Conservation (phyloP, 2,329 filamentous ascomycete species). For the Akanthomyces uredinophilus region DNA sequence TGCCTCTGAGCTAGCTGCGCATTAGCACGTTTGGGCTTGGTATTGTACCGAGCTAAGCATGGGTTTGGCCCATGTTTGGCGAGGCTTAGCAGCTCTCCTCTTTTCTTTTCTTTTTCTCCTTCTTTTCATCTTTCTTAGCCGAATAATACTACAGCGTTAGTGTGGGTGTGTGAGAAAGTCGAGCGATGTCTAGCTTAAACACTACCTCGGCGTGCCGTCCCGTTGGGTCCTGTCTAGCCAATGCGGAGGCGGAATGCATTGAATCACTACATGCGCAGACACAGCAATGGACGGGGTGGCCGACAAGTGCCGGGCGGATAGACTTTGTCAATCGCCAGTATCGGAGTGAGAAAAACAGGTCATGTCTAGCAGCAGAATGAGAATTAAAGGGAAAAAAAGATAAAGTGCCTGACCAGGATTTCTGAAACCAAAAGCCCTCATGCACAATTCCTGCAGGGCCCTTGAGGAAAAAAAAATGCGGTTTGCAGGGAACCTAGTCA, state of each 20-base stretch:
- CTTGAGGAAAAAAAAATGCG: background rate
- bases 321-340: background rate
- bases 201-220: background rate
- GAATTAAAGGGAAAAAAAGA: background rate
- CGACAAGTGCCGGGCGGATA: background rate
- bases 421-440: constrained; percentile 1
- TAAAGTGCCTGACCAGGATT: background rate
- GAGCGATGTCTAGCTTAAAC: too few species aligned
- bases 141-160: background rate
- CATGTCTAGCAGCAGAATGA: background rate
- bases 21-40: constrained; percentile 6
- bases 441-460: constrained; percentile 9
- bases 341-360: background rate
- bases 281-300: background rate
- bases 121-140: background rate
- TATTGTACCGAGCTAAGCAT: constrained; percentile 1
- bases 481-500: background rate
- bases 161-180: too few species aligned
- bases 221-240: background rate
- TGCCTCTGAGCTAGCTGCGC: background rate
- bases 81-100: background rate
- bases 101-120: background rate
- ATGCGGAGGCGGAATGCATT: background rate
- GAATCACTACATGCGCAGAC: background rate
- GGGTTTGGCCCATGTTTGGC: background rate